phyloP scores from a whole-genome alignment of 1,139 yeast genomes.

The Saccharomyces hybrid region DNA sequence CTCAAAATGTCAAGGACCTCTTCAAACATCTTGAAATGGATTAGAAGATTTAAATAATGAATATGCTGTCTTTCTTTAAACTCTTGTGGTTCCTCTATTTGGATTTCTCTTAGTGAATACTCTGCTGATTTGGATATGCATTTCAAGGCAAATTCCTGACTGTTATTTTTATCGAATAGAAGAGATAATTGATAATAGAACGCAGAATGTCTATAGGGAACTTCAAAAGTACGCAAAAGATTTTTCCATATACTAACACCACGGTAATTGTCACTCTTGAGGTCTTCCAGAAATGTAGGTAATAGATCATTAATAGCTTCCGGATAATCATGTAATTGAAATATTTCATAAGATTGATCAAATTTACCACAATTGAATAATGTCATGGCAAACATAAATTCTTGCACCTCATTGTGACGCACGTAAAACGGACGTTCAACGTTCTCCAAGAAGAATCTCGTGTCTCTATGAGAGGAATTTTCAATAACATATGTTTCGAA shows the following conservation, averaged over 20 bases:
- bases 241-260: conserved; percentile 19
- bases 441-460: conserved; percentile 13
- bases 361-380: conserved; percentile 22
- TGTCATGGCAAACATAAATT: conserved; percentile 25
- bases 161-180: conserved; percentile 14
- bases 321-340: conserved; percentile 21
- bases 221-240: conserved; percentile 16
- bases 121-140: conserved; percentile 27
- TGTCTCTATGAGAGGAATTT: conserved; percentile 9
- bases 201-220: conserved; percentile 11
- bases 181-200: conserved; percentile 20
- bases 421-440: conserved; percentile 19
- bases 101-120: conserved; percentile 16
- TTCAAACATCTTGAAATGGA: conserved; percentile 22
- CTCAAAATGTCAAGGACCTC: conserved; percentile 30
- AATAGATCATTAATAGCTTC: conserved; percentile 9
- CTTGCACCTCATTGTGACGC: conserved; percentile 17
- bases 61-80: conserved; percentile 22
- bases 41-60: conserved; percentile 23
- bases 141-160: conserved; percentile 20
- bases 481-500: conserved; percentile 8
- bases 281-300: conserved; percentile 16
- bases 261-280: conserved; percentile 8
- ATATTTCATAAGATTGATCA: conserved; percentile 21
- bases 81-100: conserved; percentile 15